Percentiles rank a stretch among this genome's conserved stretches.
These are phyloP conservation scores for Kalaharituber pfeilii DNA, from an alignment of 2,329 filamentous ascomycete species.

Conservation along the genomic window DNA sequence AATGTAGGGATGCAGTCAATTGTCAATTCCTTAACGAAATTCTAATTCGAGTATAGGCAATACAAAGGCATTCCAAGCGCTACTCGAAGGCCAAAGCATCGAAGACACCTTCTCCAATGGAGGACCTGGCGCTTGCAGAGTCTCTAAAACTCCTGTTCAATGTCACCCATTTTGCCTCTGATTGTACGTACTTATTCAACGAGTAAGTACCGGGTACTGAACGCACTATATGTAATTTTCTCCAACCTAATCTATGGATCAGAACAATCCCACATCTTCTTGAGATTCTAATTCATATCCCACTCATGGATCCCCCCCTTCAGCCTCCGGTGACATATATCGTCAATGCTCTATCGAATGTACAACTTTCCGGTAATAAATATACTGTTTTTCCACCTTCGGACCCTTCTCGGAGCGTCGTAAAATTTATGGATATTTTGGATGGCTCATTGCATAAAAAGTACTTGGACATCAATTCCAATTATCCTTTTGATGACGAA, in stretches of 20 bases:
- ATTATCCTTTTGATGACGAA: slow-evolving; percentile 43
- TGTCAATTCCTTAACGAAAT: slow-evolving; percentile 12
- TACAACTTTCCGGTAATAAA: slow-evolving; percentile 41
- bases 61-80: slow-evolving; percentile 49
- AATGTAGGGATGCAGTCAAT: too few relatives aligned
- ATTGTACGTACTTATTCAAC: slow-evolving; percentile 5
- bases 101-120: slow-evolving; percentile 39
- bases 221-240: background rate
- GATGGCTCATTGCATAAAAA: slow-evolving; percentile 40
- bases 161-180: slow-evolving; percentile 47
- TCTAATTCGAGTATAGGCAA: slow-evolving; percentile 25
- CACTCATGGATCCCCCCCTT: slow-evolving; percentile 46
- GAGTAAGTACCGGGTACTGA: background rate
- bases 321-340: slow-evolving; percentile 54
- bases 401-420: slow-evolving; percentile 41
- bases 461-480: background rate
- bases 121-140: slow-evolving; percentile 64
- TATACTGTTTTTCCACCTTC: slow-evolving; percentile 46
- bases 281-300: slow-evolving; percentile 44
- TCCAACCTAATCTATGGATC: background rate
- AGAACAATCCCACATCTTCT: slow-evolving; percentile 48
- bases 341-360: slow-evolving; percentile 64
- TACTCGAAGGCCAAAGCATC: slow-evolving; percentile 27
- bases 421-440: slow-evolving; percentile 53
- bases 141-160: slow-evolving; percentile 83